phyloP scores from a whole-genome alignment of 225 moss, liverwort and hornwort species.

The Bryum argenteum region DNA sequence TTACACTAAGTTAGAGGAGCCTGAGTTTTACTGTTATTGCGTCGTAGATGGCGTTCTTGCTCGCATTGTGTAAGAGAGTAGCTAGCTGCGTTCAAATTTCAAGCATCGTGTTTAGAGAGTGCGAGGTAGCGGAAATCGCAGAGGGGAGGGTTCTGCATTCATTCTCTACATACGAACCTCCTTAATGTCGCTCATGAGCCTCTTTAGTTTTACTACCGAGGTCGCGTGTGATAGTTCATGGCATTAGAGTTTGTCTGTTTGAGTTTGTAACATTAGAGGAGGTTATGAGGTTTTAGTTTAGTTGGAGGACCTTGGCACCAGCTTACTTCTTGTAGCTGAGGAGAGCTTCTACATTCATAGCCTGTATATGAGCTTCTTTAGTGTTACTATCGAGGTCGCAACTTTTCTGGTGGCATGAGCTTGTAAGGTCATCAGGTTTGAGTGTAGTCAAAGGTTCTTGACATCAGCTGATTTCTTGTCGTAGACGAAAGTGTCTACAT shows the following conservation, averaged over 20 bases:
- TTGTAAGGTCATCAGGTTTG: not conserved
- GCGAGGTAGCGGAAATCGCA: not conserved
- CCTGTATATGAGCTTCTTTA: no score
- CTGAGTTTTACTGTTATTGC: not conserved
- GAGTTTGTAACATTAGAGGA: no score
- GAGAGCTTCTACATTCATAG: no score
- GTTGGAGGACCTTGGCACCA: no score
- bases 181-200: not conserved
- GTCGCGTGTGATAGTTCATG: no score
- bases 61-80: constrained; percentile 14
- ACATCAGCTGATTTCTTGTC: no score
- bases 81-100: not conserved
- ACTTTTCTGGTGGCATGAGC: not conserved
- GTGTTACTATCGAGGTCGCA: not conserved
- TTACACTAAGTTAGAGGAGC: not conserved
- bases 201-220: not conserved
- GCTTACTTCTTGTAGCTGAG: no score
- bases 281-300: no score
- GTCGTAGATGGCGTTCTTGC: not conserved
- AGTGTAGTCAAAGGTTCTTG: not conserved
- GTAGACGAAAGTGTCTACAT: no score
- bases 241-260: no score
- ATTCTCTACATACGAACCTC: not conserved
- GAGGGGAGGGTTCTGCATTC: not conserved
- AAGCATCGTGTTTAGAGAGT: not conserved